These are phyloP conservation scores for Leccinum obscurum DNA, from an alignment of 768 basidiomycete species.

Conservation along the genomic window DNA sequence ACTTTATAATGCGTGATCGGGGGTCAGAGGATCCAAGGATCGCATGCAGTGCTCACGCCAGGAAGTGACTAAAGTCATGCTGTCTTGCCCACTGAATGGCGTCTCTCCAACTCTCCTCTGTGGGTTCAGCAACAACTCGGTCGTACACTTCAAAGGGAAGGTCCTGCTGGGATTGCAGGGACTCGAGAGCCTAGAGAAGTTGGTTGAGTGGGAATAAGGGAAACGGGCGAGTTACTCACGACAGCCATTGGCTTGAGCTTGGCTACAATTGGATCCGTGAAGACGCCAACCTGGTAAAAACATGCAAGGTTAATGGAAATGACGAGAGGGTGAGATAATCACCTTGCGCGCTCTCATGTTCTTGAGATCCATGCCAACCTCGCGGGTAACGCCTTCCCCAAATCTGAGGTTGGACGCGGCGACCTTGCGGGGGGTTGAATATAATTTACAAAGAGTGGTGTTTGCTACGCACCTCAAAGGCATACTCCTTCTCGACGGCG, in stretches of 20 bases:
- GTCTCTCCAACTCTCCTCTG: constrained; percentile 83
- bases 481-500: constrained; percentile 78
- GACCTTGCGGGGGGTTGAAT: constrained; percentile 45
- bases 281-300: constrained; percentile 77
- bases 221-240: constrained; percentile 44
- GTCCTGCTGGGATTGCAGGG: constrained; percentile 74
- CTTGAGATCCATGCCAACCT: constrained; percentile 92
- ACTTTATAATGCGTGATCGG: constrained; percentile 37
- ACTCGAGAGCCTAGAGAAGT: constrained; percentile 61
- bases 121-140: constrained; percentile 84
- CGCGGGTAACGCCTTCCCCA: constrained; percentile 85
- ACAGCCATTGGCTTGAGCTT: constrained; percentile 81
- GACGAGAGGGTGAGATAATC: background rate
- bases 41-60: constrained; percentile 59
- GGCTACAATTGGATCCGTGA: constrained; percentile 86
- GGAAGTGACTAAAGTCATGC: constrained; percentile 90
- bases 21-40: constrained; percentile 4
- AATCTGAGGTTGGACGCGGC: constrained; percentile 88
- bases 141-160: constrained; percentile 83
- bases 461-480: constrained; percentile 66
- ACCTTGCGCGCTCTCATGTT: constrained; percentile 92
- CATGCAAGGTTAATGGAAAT: constrained; percentile 6
- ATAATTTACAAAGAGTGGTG: background rate
- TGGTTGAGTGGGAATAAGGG: background rate
- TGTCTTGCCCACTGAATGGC: constrained; percentile 87